These are phyloP conservation scores for Hemerocallis citrina DNA, from an alignment of 106 monocot species.

Conservation along the genomic window DNA sequence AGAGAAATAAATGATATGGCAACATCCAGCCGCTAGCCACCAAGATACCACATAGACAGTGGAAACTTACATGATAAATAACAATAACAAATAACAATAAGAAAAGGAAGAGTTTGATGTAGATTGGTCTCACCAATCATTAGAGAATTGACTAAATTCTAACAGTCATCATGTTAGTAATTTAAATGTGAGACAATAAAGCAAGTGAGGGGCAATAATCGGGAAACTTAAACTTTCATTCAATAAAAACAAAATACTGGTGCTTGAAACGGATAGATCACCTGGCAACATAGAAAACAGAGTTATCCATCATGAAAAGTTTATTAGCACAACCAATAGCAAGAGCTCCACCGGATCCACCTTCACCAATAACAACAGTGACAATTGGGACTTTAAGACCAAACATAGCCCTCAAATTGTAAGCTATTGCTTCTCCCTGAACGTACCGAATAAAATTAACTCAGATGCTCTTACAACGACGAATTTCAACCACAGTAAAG, in stretches of 20 bases:
- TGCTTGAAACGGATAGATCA: conserved; percentile 8
- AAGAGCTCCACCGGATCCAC: conserved; percentile 97
- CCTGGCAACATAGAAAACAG: conserved; percentile 97
- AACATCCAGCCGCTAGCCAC: too few species aligned
- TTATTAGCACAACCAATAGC: conserved; percentile 94
- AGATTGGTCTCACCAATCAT: not conserved
- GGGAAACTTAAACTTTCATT: not conserved
- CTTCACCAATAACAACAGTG: conserved; percentile 88
- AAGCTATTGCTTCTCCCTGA: conserved; percentile 92
- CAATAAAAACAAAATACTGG: conserved; percentile 3
- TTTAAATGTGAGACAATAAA: not conserved
- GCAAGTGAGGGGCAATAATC: not conserved
- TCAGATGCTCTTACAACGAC: too few species aligned
- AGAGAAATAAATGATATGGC: too few species aligned
- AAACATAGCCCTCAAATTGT: conserved; percentile 87
- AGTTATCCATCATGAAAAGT: conserved; percentile 80
- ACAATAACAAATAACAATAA: too few species aligned
- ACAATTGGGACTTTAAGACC: conserved; percentile 79
- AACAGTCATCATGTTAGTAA: not conserved
- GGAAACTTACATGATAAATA: too few species aligned
- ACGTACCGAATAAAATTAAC: too few species aligned
- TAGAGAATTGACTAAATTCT: not conserved
- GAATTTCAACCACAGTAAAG: not conserved
- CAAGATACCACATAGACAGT: too few species aligned
- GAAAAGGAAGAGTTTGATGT: too few species aligned